Conservation (phyloP, 2,329 filamentous ascomycete species). For the Pseudocercospora cruenta region DNA sequence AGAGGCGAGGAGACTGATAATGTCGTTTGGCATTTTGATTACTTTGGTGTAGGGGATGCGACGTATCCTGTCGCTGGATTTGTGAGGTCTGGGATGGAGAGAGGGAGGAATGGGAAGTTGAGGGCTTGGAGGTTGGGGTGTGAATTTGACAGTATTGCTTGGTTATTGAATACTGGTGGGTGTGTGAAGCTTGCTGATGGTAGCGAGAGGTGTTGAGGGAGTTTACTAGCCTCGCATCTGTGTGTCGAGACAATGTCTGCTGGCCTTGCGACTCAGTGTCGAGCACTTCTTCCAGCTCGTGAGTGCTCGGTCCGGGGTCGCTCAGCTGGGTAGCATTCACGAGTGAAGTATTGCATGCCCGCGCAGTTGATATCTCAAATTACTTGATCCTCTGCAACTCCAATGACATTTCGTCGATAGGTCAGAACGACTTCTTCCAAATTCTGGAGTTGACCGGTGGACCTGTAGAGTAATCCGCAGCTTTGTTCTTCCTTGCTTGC, state of each 20-base stretch:
- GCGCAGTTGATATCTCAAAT: too few species aligned
- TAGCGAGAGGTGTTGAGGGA: not conserved
- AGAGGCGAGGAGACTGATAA: not conserved
- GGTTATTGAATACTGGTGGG: not conserved
- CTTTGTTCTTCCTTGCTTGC: not conserved
- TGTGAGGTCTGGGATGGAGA: not conserved
- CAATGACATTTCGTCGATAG: too few species aligned
- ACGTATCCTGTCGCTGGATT: not conserved
- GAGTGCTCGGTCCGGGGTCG: too few species aligned
- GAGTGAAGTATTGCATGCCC: too few species aligned
- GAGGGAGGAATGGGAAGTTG: not conserved
- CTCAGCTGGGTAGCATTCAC: too few species aligned
- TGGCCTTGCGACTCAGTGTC: too few species aligned
- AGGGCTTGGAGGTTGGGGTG: not conserved
- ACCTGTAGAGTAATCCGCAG: not conserved
- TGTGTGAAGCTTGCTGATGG: not conserved
- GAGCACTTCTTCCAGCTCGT: too few species aligned
- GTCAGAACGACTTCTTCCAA: not conserved
- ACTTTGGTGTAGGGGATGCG: not conserved
- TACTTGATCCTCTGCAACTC: too few species aligned
- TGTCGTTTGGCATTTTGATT: not conserved
- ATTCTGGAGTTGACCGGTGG: not conserved
- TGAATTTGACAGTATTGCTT: not conserved
- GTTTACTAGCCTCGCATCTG: too few species aligned
- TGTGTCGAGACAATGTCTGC: too few species aligned